A percentile compares a stretch with the other conserved stretches of the same genome.
These are phyloP conservation scores for Alternaria sp. DNA, from an alignment of 2,329 filamentous ascomycete genomes.

Conservation along the genomic window DNA sequence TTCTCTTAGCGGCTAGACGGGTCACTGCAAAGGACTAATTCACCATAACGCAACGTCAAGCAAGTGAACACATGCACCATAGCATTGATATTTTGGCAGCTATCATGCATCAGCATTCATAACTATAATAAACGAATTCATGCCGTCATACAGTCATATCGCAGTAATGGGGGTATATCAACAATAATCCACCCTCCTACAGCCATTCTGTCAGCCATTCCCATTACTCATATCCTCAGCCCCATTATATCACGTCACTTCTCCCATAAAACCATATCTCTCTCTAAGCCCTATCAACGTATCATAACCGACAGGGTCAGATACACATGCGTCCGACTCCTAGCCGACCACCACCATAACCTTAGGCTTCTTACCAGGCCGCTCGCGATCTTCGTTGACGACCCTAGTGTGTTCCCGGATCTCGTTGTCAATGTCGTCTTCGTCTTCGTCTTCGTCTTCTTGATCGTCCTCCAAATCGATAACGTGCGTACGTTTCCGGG, in stretches of 20 bases:
- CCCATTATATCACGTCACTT: neutral
- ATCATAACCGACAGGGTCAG: accelerated
- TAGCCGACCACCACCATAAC: constrained; percentile 33
- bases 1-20: too few relatives aligned
- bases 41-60: too few relatives aligned
- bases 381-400: constrained; percentile 2
- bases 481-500: constrained; percentile 19
- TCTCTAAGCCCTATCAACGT: neutral
- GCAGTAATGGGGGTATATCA: neutral
- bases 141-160: neutral
- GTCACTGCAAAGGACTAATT: too few relatives aligned
- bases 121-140: too few relatives aligned
- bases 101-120: too few relatives aligned
- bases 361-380: constrained; percentile 22
- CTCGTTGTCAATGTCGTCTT: constrained; percentile 23
- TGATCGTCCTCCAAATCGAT: constrained; percentile 24
- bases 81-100: too few relatives aligned
- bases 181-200: neutral
- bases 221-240: neutral
- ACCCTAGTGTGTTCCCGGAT: constrained; percentile 21
- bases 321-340: neutral
- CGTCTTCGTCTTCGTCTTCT: constrained; percentile 20
- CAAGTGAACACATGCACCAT: too few relatives aligned
- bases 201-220: neutral
- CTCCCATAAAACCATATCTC: neutral